These are phyloP conservation scores for Purpureocillium lavendulum DNA, from an alignment of 2,329 filamentous ascomycete genomes.

Conservation along the genomic window DNA sequence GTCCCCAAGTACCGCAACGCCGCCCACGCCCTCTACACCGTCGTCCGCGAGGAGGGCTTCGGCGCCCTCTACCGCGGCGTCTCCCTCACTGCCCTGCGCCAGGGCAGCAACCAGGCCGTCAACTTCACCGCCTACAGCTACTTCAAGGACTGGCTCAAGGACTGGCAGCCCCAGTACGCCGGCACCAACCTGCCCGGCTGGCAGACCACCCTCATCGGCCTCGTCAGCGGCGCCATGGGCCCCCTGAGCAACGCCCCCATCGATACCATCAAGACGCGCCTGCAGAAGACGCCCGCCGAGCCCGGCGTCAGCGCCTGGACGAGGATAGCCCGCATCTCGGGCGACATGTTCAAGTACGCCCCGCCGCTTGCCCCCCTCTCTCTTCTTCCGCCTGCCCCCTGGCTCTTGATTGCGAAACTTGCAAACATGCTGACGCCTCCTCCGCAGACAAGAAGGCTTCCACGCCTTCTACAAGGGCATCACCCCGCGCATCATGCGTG, in stretches of 20 bases:
- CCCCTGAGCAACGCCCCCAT: constrained; percentile 95
- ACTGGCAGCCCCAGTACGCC: constrained; percentile 61
- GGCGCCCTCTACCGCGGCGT: constrained; percentile 89
- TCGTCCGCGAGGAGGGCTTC: constrained; percentile 83
- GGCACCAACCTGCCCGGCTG: constrained; percentile 66
- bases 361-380: not conserved
- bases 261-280: constrained; percentile 95
- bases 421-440: not conserved
- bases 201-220: constrained; percentile 84
- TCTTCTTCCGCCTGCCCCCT: not conserved
- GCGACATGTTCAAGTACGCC: constrained; percentile 70
- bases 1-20: constrained; percentile 96
- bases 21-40: constrained; percentile 73
- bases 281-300: constrained; percentile 83
- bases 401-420: too few relatives aligned
- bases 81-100: constrained; percentile 81
- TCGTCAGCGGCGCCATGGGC: constrained; percentile 90
- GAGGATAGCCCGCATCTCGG: constrained; percentile 70
- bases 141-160: constrained; percentile 72
- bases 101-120: constrained; percentile 95
- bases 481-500: constrained; percentile 93
- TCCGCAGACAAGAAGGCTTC: constrained; percentile 72
- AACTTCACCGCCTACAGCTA: constrained; percentile 98
- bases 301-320: constrained; percentile 72
- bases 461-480: constrained; percentile 99